Conservation (phyloP, 805 yeast genomes). For the Saturnispora kantuleensis region DNA sequence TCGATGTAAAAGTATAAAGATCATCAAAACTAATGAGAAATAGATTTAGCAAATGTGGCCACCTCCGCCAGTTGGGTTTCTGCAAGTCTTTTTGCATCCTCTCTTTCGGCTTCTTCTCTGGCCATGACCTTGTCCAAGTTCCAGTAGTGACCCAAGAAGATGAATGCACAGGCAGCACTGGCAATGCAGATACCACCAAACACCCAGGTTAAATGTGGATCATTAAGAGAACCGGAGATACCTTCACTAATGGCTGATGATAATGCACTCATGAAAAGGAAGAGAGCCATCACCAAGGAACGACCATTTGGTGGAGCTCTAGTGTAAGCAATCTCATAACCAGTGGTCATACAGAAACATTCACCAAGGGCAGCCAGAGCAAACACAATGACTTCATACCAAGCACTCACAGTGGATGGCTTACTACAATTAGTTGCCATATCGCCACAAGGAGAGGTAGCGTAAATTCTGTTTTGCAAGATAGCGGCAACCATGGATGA, state of each 20-base stretch:
- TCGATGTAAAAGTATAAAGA: not conserved
- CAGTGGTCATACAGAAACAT: constrained; percentile 41
- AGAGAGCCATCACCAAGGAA: constrained; percentile 42
- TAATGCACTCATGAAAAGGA: constrained; percentile 32
- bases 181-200: constrained; percentile 33
- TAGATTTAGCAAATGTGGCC: constrained; percentile 7
- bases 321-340: constrained; percentile 44
- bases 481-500: constrained; percentile 44
- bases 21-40: constrained; percentile 5
- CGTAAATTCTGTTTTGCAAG: constrained; percentile 38
- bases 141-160: constrained; percentile 24
- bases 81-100: constrained; percentile 1
- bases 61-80: constrained; percentile 6
- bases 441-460: constrained; percentile 43
- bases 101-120: constrained; percentile 17
- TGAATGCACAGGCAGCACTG: constrained; percentile 27
- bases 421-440: constrained; percentile 31
- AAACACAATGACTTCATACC: constrained; percentile 26
- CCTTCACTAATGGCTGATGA: constrained; percentile 39
- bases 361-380: constrained; percentile 40
- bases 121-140: constrained; percentile 24
- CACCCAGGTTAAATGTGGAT: constrained; percentile 35
- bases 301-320: constrained; percentile 44
- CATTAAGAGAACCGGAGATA: constrained; percentile 31
- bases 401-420: constrained; percentile 26